Conservation (phyloP, 1,139 yeast species). For the Hemisphaericaspora subhashii region DNA sequence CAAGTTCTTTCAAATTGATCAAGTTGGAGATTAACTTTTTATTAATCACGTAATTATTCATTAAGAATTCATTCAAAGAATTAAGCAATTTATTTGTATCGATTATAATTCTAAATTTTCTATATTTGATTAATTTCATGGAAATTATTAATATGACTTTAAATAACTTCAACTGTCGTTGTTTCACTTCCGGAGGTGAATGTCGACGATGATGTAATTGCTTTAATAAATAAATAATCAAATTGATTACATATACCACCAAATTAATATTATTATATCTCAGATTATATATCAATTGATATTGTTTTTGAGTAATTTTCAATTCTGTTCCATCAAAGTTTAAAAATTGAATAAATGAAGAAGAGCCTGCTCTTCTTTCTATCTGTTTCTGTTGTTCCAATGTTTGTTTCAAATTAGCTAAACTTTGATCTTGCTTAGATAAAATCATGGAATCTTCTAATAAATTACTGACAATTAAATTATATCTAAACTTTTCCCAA, state of each 20-base stretch:
- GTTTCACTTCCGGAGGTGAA: conserved; percentile 3
- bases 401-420: conserved; percentile 14
- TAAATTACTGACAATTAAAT: conserved; percentile 39
- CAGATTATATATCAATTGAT: conserved; percentile 12
- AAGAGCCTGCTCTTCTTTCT: background rate
- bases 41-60: conserved; percentile 38
- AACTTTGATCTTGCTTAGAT: conserved; percentile 44
- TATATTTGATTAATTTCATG: conserved; percentile 30
- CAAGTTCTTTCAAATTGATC: conserved; percentile 29
- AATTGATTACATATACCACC: conserved; percentile 20
- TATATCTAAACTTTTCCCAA: conserved; percentile 47
- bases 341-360: conserved; percentile 6
- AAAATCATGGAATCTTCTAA: conserved; percentile 45
- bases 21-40: conserved; percentile 36
- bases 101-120: conserved; percentile 25
- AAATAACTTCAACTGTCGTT: conserved; percentile 19
- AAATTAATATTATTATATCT: conserved; percentile 14
- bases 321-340: conserved; percentile 20
- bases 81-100: conserved; percentile 26
- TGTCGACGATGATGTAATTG: conserved; percentile 11
- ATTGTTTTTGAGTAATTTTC: conserved; percentile 17
- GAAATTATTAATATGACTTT: conserved; percentile 34
- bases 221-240: conserved; percentile 28
- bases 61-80: conserved; percentile 30
- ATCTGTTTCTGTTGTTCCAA: background rate